A percentile compares a stretch with the other conserved stretches of the same genome.
Conservation (phyloP, 192 early-diverging fungal genomes). For the Entomortierella chlamydospora region DNA sequence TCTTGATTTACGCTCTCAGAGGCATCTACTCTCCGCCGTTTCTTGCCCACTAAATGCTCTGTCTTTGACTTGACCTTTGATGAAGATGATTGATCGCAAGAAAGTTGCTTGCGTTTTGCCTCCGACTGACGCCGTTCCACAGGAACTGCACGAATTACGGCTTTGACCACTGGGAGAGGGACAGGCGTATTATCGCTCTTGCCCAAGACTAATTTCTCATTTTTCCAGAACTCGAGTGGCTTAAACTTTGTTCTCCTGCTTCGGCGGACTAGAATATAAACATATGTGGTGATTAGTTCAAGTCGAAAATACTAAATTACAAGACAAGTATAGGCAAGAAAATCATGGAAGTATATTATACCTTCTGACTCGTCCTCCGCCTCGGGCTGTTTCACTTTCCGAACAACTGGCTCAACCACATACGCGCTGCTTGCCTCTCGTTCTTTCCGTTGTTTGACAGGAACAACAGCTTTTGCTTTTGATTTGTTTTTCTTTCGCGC, state of each 20-base stretch:
- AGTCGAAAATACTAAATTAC: neutral
- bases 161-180: conserved; percentile 24
- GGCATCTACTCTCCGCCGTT: neutral
- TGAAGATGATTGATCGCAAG: neutral
- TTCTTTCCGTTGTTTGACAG: neutral
- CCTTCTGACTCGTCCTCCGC: too few species aligned
- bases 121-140: neutral
- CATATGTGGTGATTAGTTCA: neutral
- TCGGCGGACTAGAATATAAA: conserved; percentile 13
- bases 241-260: conserved; percentile 11
- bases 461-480: too few species aligned
- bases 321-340: too few species aligned
- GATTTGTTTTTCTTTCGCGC: neutral
- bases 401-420: neutral
- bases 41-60: neutral
- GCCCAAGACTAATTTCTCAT: conserved; percentile 23
- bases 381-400: neutral
- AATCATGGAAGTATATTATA: too few species aligned
- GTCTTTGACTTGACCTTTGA: neutral
- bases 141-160: conserved; percentile 11
- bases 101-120: neutral
- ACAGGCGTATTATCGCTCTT: neutral
- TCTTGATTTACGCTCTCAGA: neutral
- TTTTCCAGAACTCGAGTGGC: conserved; percentile 37
- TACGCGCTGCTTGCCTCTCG: neutral